phyloP scores from a whole-genome alignment of 805 yeast species.

The Diddensiella santjacobensis region DNA sequence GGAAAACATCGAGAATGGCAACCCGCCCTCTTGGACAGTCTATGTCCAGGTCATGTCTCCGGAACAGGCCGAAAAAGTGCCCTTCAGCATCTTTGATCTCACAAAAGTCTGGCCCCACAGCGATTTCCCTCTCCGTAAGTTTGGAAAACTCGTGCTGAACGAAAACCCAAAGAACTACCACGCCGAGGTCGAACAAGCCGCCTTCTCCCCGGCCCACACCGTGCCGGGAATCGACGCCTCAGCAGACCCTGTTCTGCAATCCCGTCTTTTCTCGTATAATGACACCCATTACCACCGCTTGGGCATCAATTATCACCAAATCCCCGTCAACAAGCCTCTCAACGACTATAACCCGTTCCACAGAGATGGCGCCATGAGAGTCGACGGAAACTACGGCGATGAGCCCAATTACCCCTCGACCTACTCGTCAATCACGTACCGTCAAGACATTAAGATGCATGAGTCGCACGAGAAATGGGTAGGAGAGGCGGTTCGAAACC shows the following conservation, averaged over 20 bases:
- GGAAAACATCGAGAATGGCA: constrained; percentile 45
- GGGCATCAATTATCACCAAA: constrained; percentile 63
- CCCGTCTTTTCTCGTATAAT: constrained; percentile 69
- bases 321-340: constrained; percentile 66
- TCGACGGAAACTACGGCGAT: constrained; percentile 45
- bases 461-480: constrained; percentile 75
- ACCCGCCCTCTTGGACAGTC: constrained; percentile 48
- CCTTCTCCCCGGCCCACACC: constrained; percentile 69
- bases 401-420: constrained; percentile 53
- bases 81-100: constrained; percentile 48
- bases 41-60: constrained; percentile 60
- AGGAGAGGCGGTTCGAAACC: constrained; percentile 80
- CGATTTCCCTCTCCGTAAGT: constrained; percentile 51
- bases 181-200: constrained; percentile 51
- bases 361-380: constrained; percentile 60
- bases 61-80: constrained; percentile 49
- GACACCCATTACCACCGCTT: constrained; percentile 77
- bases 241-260: constrained; percentile 74
- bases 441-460: constrained; percentile 22
- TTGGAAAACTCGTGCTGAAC: constrained; percentile 53
- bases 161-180: constrained; percentile 55
- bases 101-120: constrained; percentile 58
- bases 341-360: constrained; percentile 41
- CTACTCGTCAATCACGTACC: constrained; percentile 34
- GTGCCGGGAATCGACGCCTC: constrained; percentile 74